Conservation (phyloP, 106 monocot genomes). For the Dioscorea dumetorum region DNA sequence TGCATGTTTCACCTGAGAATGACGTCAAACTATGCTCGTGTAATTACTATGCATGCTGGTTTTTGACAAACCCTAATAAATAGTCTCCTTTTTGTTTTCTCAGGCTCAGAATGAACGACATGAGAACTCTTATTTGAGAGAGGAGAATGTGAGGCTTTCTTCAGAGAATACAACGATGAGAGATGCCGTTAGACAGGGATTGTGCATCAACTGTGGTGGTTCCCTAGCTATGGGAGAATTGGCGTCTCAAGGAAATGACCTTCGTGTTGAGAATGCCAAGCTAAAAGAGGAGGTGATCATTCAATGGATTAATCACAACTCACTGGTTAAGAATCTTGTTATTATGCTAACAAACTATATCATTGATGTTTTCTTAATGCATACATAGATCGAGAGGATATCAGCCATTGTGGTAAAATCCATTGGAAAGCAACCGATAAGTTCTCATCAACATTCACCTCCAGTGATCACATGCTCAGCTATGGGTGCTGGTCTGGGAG, state of each 20-base stretch:
- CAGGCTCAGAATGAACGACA: constrained; percentile 90
- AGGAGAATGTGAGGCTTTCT: constrained; percentile 84
- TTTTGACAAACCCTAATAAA: too few relatives aligned
- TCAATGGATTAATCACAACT: too few relatives aligned
- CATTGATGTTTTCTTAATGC: background rate
- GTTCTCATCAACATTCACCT: constrained; percentile 33
- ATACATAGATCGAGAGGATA: constrained; percentile 69
- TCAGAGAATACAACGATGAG: constrained; percentile 74
- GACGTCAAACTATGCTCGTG: too few relatives aligned
- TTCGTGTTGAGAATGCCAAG: constrained; percentile 72
- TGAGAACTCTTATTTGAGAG: constrained; percentile 73
- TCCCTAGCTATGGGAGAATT: constrained; percentile 82
- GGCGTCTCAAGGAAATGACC: constrained; percentile 89
- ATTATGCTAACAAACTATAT: background rate
- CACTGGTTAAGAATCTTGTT: background rate
- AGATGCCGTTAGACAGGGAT: constrained; percentile 68
- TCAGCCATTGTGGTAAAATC: constrained; percentile 83
- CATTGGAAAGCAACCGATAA: constrained; percentile 50
- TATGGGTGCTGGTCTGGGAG: constrained; percentile 24
- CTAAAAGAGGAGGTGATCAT: constrained; percentile 71
- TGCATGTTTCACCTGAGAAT: background rate
- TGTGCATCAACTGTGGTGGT: constrained; percentile 92
- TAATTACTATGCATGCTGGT: too few relatives aligned
- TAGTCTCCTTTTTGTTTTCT: too few relatives aligned
- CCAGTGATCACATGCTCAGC: constrained; percentile 25